Base-by-base conservation (phyloP, 208 protist genomes). In the Vickermania ingenoplastis region DNA sequence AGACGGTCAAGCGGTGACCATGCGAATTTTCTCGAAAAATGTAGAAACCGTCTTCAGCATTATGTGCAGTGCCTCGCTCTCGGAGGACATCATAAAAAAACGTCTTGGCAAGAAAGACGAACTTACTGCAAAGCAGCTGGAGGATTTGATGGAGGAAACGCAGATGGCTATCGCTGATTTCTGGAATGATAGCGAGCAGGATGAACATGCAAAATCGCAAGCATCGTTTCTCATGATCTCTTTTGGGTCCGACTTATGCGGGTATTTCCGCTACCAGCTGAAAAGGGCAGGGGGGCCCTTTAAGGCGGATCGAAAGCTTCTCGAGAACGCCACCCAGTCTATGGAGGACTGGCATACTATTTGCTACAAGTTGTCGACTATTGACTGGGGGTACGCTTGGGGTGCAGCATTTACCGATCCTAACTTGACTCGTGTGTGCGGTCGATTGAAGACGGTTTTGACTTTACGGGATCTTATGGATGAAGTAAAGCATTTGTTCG, bases 111-210 rank as follows among this genome's bases (percentile, higher is more conserved):
- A 72, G 27, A 59, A 85, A 14, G 61, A 63, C 24, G 59, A 60
- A 28, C 55, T 90, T 13, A 64, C 77, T 59, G 77, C 79, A 0
- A 56, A 70, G 28, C 72, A 87, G 53, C 53, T 95, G 0, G 63
- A 66, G 13, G 86, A 92, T 49, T 31, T 90, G 7, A 67, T 95
- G 2, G 89, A 95, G 59, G 85, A 92, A 7, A 69, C 77, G 25
- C 75, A 91, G 61, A 41, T 89, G 31, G 41, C 75, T 41, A 91
- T 95, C 63, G 79, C 61, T 48, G 86, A 92, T 24, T 91, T 86
- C 72, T 95, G 86, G 84, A 77, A 69, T 48, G 86, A 86, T 64
- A 89, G 81, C 73, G 73, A 78, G 22, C 83, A 93, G 68, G 84
- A 93, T 61, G 66, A 79, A 41, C 81, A 86, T 60, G 71, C 81